Evolutionary conservation across 1,284 basidiomycete species (phyloP).

Genomic region (Cryptococcus sp.): DNA sequence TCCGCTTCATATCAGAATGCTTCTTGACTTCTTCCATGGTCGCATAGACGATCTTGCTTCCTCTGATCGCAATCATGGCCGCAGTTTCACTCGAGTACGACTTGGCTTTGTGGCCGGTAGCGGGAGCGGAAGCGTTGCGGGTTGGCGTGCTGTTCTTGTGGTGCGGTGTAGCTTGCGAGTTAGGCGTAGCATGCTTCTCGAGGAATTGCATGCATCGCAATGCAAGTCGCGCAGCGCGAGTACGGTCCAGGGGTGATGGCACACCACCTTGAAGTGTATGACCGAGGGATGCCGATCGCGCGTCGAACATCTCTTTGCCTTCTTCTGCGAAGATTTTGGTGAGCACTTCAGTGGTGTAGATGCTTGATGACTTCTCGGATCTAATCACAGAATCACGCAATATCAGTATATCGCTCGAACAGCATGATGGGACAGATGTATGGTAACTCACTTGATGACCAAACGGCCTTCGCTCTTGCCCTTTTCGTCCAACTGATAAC

Average conservation of each 20-base stretch:
- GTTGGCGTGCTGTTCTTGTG: neutral
- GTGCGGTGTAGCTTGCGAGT: conserved; percentile 31
- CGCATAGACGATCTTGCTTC: conserved; percentile 76
- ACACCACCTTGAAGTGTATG: conserved; percentile 95
- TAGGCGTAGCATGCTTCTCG: conserved; percentile 68
- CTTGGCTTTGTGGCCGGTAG: conserved; percentile 10
- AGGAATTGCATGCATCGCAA: conserved; percentile 93
- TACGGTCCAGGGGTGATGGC: conserved; percentile 90
- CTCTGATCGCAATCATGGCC: conserved; percentile 88
- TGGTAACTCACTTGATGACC: conserved; percentile 70
- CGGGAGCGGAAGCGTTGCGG: neutral
- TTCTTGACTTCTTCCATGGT: conserved; percentile 78
- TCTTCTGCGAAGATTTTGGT: conserved; percentile 95
- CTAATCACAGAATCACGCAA: conserved; percentile 53
- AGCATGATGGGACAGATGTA: neutral
- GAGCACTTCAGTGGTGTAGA: conserved; percentile 90
- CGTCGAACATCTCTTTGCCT: conserved; percentile 87
- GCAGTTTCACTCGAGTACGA: conserved; percentile 58
- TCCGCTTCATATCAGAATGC: conserved; percentile 86
- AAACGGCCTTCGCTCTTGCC: conserved; percentile 91
- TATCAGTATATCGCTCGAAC: neutral
- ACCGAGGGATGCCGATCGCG: conserved; percentile 88
- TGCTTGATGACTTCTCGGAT: conserved; percentile 80
- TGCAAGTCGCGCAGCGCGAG: conserved; percentile 84
- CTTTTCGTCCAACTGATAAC: conserved; percentile 82